Conservation (phyloP, 441 rosid genomes). For the Geranium incanum region DNA sequence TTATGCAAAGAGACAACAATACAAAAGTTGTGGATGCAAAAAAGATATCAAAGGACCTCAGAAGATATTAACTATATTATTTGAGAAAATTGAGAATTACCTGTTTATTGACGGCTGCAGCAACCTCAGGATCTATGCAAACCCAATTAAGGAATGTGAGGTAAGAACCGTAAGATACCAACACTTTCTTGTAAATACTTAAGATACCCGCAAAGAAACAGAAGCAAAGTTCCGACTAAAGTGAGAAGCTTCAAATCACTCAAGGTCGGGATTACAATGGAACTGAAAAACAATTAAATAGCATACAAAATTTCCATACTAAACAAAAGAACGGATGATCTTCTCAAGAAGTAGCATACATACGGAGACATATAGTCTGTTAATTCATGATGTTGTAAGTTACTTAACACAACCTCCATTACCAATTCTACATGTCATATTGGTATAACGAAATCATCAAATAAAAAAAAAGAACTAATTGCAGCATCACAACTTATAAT, state of each 20-base stretch:
- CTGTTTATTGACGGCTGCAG: neutral
- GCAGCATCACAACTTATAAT: neutral
- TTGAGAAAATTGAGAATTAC: neutral
- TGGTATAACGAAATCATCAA: neutral
- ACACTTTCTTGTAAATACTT: neutral
- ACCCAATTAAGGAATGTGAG: neutral
- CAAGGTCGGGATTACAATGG: neutral
- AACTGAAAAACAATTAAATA: neutral
- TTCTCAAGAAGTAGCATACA: neutral
- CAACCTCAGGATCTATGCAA: neutral
- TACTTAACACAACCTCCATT: neutral
- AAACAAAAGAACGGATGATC: neutral
- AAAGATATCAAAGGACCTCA: neutral
- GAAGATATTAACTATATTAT: too few relatives aligned
- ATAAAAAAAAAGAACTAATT: neutral
- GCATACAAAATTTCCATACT: neutral
- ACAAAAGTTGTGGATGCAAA: neutral
- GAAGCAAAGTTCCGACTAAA: neutral
- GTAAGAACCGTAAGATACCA: neutral
- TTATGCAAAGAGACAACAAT: neutral
- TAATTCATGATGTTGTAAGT: neutral
- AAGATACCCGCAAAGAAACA: neutral
- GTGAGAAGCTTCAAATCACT: too few relatives aligned
- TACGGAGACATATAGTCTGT: neutral
- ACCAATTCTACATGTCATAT: neutral